Evolutionary conservation across 2,329 filamentous ascomycete genomes (phyloP).

Genomic region (Paramyrothecium sp.): DNA sequence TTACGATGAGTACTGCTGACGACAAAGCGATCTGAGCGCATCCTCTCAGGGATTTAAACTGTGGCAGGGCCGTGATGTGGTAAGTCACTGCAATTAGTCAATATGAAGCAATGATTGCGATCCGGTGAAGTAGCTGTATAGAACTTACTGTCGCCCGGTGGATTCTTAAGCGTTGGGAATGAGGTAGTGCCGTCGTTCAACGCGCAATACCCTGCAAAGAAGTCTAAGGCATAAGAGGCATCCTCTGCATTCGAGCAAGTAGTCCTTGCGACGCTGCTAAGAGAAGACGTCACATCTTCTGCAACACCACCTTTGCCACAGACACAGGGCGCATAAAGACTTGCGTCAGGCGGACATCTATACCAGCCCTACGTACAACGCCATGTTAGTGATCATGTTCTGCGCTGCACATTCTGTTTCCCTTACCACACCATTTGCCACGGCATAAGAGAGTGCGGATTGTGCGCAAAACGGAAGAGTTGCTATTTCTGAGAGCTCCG

Average conservation of each 20-base stretch:
- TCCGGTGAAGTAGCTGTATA: neutral
- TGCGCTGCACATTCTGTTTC: neutral
- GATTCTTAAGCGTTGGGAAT: conserved; percentile 43
- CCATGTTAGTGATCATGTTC: neutral
- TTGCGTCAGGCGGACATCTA: conserved; percentile 36
- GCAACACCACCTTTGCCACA: conserved; percentile 52
- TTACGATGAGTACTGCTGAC: conserved; percentile 38
- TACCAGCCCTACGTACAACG: conserved; percentile 8
- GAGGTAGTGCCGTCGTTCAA: conserved; percentile 47
- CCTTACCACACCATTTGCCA: conserved; percentile 23
- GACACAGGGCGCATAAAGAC: conserved; percentile 47
- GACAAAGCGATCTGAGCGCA: conserved; percentile 46
- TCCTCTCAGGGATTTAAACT: conserved; percentile 40
- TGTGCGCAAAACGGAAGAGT: conserved; percentile 38
- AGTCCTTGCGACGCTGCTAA: conserved; percentile 40
- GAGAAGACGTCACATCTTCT: conserved; percentile 35
- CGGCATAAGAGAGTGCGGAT: conserved; percentile 25
- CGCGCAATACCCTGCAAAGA: conserved; percentile 52
- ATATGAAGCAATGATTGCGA: conserved; percentile 1
- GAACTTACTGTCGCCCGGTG: conserved; percentile 50
- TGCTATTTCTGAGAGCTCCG: conserved; percentile 41
- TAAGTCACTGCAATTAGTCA: conserved; percentile 43
- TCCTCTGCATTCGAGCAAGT: conserved; percentile 45
- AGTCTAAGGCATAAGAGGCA: conserved; percentile 45
- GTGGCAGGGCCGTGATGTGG: conserved; percentile 49